These are phyloP conservation scores for Diphasiastrum complanatum DNA, from an alignment of 83 land plant species.

Conservation along the genomic window DNA sequence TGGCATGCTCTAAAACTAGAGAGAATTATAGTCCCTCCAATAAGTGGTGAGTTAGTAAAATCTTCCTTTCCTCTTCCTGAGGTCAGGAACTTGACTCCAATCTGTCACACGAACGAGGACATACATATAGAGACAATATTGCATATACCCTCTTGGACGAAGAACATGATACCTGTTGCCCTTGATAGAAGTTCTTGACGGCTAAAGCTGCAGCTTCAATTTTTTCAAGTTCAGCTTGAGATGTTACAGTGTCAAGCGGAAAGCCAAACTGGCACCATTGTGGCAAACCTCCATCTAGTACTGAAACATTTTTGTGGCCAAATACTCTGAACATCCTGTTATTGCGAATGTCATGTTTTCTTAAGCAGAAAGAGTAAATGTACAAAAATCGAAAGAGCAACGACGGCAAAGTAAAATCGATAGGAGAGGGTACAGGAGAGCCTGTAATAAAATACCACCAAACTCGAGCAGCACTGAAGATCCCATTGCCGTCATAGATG, in stretches of 20 bases:
- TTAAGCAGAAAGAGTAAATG: neutral
- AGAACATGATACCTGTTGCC: constrained; percentile 37
- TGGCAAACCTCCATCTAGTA: constrained; percentile 91
- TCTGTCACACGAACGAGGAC: constrained; percentile 7
- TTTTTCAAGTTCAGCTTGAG: constrained; percentile 63
- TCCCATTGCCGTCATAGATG: constrained; percentile 92
- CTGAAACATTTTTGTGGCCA: constrained; percentile 92
- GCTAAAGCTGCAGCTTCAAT: constrained; percentile 73
- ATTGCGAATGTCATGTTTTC: neutral
- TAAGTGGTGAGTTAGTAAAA: no score
- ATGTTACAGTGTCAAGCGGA: constrained; percentile 75
- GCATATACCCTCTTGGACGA: neutral
- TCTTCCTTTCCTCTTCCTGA: neutral
- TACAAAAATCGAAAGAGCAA: neutral
- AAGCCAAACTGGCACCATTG: constrained; percentile 71
- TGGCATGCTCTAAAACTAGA: no score
- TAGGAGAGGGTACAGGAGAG: neutral
- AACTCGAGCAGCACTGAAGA: constrained; percentile 96
- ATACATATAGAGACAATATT: neutral
- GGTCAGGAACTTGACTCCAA: neutral
- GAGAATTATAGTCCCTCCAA: no score
- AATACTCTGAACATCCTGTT: constrained; percentile 99
- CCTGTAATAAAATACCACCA: constrained; percentile 65
- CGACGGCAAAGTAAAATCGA: neutral
- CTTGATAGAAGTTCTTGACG: constrained; percentile 63